These are phyloP conservation scores for Talaromyces sp. DNA, from an alignment of 2,329 filamentous ascomycete genomes.

Conservation along the genomic window DNA sequence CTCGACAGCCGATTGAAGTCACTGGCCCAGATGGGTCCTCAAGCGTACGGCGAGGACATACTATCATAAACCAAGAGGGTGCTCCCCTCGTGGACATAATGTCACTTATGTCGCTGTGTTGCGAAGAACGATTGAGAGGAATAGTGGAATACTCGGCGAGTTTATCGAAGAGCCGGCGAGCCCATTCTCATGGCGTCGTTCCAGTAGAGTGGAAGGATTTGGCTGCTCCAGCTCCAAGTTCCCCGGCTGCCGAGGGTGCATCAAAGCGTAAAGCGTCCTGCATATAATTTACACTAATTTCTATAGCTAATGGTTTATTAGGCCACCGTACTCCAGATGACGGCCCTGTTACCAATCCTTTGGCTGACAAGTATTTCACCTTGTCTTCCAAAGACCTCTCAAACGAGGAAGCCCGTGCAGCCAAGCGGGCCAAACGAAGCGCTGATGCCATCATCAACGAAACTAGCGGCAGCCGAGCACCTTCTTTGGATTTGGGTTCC, in stretches of 20 bases:
- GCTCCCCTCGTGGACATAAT: conserved; percentile 75
- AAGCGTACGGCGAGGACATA: conserved; percentile 60
- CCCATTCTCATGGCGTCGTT: conserved; percentile 72
- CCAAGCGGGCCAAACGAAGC: conserved; percentile 61
- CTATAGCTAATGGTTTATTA: conserved; percentile 14
- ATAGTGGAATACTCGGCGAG: conserved; percentile 72
- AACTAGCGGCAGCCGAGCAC: conserved; percentile 41
- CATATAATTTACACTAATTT: neutral
- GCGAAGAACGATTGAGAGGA: conserved; percentile 70
- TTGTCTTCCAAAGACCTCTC: conserved; percentile 62
- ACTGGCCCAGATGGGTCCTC: conserved; percentile 58
- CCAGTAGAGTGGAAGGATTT: conserved; percentile 71
- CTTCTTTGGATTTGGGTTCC: conserved; percentile 57
- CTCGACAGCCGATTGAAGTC: conserved; percentile 43
- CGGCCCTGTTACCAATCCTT: conserved; percentile 38
- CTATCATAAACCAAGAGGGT: conserved; percentile 63
- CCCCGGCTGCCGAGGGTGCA: conserved; percentile 24
- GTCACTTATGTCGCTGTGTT: conserved; percentile 73
- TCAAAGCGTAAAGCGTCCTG: conserved; percentile 33
- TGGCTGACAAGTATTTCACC: conserved; percentile 53
- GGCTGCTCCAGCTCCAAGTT: conserved; percentile 43
- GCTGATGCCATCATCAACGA: conserved; percentile 49
- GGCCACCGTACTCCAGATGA: conserved; percentile 33
- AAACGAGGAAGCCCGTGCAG: conserved; percentile 65
- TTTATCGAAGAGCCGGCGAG: conserved; percentile 66